Evolutionary conservation across 441 rosid species (phyloP).

Genomic region (Populus hybrid): DNA sequence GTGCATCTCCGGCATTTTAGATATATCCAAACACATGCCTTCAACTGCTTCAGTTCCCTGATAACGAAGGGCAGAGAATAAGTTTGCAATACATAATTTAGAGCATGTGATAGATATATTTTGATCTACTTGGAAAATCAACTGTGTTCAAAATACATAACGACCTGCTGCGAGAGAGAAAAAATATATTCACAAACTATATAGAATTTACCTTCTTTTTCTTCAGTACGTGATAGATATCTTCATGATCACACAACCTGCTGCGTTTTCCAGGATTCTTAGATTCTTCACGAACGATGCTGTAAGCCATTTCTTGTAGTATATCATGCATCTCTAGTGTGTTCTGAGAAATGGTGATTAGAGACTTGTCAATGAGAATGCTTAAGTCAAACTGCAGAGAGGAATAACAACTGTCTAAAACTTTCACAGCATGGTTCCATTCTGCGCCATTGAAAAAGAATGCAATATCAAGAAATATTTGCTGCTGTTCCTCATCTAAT

Average conservation of each 20-base stretch:
- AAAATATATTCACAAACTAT: background rate
- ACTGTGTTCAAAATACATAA: background rate
- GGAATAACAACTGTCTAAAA: background rate
- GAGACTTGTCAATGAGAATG: background rate
- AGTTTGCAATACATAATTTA: background rate
- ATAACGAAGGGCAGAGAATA: background rate
- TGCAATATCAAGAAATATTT: background rate
- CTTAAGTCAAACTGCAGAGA: background rate
- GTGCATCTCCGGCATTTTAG: background rate
- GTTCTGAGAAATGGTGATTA: background rate
- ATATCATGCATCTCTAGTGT: background rate
- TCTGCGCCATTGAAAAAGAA: background rate
- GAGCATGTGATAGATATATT: background rate
- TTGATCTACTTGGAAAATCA: background rate
- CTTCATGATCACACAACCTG: background rate
- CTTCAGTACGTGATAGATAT: background rate
- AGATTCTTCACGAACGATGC: background rate
- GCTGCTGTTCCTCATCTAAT: background rate
- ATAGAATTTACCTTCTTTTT: background rate
- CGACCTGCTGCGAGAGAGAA: background rate
- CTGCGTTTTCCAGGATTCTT: background rate
- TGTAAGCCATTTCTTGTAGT: background rate
- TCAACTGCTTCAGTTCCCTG: constrained; percentile 12
- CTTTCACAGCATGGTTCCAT: background rate
- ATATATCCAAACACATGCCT: background rate